Evolutionary conservation across 495 filamentous ascomycete species (phyloP), one percentile per base, ranked within the genome.

Genomic region (Rhizodiscina lignyota): DNA sequence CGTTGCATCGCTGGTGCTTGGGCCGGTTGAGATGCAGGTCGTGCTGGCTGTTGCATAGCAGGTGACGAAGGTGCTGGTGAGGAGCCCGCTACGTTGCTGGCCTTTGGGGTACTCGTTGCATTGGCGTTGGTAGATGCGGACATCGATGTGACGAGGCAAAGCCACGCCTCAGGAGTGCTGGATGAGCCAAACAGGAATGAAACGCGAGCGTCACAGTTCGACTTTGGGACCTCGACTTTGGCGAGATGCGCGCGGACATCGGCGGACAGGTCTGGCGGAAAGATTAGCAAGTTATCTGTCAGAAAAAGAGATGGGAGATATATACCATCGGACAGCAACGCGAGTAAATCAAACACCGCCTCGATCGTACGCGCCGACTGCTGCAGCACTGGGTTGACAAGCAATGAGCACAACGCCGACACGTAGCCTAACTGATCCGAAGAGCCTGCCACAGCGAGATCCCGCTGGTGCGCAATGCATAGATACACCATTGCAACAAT

Each of bases 161-260:
- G 45, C 51, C 55, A 56, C 10, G 40, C 40, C 28, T 56, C 53
- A 0, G 39, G 32, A 5, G 30, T 1, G 3, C 34, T 34, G 8
- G 35, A 11, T 10, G 30, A 32, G 27, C 53, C 54, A 21, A 57
- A 49, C 27, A 59, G 36, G 27, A 51, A 55, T 10, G 33, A 35
- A 5, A 51, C 33, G 5, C 46, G 49, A 4, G 46, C n/a, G 20
- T 53, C 47, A 11, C 28, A 19, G n/a, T 21, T 5, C 2, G 34
- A 35, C 16, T 40, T 42, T 1, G 41, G 26, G 23, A 32, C 20
- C 5, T 40, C 33, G 4, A 41, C 15, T 28, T 39, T 42, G 12
- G 35, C 28, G 24, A 55, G 37, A 20, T 35, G 34, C 24, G 21
- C 15, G 4, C 49, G 46, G n/a, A 42, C 35, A 8, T 47, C 41